Evolutionary conservation across 345 rosid species (phyloP).

Genomic region (Sonneratia caseolaris): DNA sequence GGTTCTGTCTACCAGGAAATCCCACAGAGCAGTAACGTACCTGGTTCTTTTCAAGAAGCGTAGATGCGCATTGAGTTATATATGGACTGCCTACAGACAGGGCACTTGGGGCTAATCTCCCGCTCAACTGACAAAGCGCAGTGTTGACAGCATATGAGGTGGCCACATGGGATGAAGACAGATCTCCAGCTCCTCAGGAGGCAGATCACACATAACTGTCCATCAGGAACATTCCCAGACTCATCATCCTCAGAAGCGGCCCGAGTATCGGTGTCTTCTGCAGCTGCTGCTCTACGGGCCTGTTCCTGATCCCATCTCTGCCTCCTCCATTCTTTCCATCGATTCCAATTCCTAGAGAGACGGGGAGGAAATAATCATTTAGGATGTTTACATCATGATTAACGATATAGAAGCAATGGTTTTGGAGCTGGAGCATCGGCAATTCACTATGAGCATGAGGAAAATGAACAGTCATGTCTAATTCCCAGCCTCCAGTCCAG

Average conservation of each 20-base stretch:
- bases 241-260: slow-evolving; percentile 29
- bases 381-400: too few species aligned
- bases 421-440: background rate
- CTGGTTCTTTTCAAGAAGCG: slow-evolving; percentile 22
- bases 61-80: slow-evolving; percentile 56
- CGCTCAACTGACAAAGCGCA: slow-evolving; percentile 71
- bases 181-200: slow-evolving; percentile 53
- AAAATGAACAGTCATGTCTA: too few species aligned
- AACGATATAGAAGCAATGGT: background rate
- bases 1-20: too few species aligned
- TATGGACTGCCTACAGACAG: slow-evolving; percentile 69
- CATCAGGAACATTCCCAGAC: slow-evolving; percentile 54
- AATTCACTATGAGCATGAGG: background rate
- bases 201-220: slow-evolving; percentile 79
- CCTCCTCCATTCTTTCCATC: slow-evolving; percentile 47
- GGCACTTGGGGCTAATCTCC: slow-evolving; percentile 55
- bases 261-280: slow-evolving; percentile 11
- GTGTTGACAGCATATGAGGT: slow-evolving; percentile 73
- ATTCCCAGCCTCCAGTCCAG: too few species aligned
- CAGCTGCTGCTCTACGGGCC: slow-evolving; percentile 19
- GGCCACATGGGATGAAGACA: slow-evolving; percentile 87
- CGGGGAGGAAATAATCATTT: background rate
- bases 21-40: too few species aligned
- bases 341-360: slow-evolving; percentile 64
- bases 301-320: slow-evolving; percentile 31